Percentiles rank a stretch among this genome's conserved stretches.
Evolutionary conservation across 345 rosid genomes (phyloP).

Genomic region (Sisymbrium irio): DNA sequence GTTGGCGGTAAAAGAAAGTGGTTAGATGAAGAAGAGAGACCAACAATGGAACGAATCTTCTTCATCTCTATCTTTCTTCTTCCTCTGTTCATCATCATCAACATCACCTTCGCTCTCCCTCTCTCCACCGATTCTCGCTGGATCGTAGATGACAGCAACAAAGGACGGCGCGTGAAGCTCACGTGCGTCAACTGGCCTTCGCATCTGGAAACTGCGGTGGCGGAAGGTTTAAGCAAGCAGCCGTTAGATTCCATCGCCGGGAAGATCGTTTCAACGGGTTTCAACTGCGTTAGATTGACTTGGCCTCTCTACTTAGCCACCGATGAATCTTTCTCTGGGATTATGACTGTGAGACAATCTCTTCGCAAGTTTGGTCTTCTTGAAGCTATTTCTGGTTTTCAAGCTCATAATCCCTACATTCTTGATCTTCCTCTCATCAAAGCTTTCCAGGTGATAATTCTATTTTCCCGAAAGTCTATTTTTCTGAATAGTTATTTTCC

Average conservation of each 20-base stretch:
- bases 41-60: constrained; percentile 18
- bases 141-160: constrained; percentile 45
- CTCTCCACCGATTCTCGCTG: constrained; percentile 58
- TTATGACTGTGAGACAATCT: constrained; percentile 59
- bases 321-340: constrained; percentile 42
- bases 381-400: constrained; percentile 65
- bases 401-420: constrained; percentile 64
- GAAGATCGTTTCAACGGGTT: constrained; percentile 41
- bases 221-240: constrained; percentile 73
- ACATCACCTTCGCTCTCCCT: constrained; percentile 35
- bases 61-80: not conserved
- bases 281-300: constrained; percentile 66
- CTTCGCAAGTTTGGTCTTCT: constrained; percentile 53
- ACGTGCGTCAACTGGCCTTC: constrained; percentile 72
- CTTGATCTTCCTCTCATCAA: constrained; percentile 64
- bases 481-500: not conserved
- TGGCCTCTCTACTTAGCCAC: constrained; percentile 66
- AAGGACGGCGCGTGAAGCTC: constrained; percentile 59
- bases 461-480: not conserved
- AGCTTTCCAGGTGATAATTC: constrained; percentile 60
- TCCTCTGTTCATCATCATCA: not conserved
- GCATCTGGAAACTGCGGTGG: constrained; percentile 61
- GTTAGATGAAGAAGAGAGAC: not conserved
- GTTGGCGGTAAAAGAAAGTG: not conserved
- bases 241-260: constrained; percentile 44